Evolutionary conservation across 2,329 filamentous ascomycete genomes (phyloP).

Genomic region (Penicillium sp.): DNA sequence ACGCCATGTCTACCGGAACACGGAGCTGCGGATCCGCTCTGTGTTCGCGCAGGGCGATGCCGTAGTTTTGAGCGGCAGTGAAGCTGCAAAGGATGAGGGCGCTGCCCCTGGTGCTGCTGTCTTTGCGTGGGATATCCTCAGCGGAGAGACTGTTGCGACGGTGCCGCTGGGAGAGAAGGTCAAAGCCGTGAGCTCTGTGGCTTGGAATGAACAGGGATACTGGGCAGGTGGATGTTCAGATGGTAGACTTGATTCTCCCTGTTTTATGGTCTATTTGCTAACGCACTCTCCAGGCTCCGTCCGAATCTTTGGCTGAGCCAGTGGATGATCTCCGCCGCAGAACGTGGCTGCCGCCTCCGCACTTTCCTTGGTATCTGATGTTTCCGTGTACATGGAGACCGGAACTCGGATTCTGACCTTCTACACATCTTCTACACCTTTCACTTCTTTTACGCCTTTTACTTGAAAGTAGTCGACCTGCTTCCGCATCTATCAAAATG

Average conservation of each 20-base stretch:
- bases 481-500: conserved; percentile 7
- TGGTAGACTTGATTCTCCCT: conserved; percentile 28
- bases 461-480: neutral
- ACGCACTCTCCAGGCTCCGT: conserved; percentile 19
- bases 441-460: neutral
- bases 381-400: neutral
- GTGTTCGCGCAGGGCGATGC: conserved; percentile 70
- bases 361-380: neutral
- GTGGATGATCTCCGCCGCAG: neutral
- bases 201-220: conserved; percentile 42
- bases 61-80: conserved; percentile 75
- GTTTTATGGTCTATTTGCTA: neutral
- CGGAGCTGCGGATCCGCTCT: conserved; percentile 67
- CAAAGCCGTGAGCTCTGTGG: conserved; percentile 44
- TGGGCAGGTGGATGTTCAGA: conserved; percentile 43
- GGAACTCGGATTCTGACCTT: neutral
- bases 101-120: conserved; percentile 27
- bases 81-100: conserved; percentile 43
- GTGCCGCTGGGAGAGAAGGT: conserved; percentile 45
- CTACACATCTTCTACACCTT: neutral
- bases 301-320: conserved; percentile 20
- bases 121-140: conserved; percentile 75
- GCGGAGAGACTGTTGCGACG: conserved; percentile 61
- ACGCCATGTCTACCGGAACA: conserved; percentile 51
- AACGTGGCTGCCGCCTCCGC: conserved; percentile 5